phyloP scores from a whole-genome alignment of 495 filamentous ascomycete species.

The Apiosordaria backusii region DNA sequence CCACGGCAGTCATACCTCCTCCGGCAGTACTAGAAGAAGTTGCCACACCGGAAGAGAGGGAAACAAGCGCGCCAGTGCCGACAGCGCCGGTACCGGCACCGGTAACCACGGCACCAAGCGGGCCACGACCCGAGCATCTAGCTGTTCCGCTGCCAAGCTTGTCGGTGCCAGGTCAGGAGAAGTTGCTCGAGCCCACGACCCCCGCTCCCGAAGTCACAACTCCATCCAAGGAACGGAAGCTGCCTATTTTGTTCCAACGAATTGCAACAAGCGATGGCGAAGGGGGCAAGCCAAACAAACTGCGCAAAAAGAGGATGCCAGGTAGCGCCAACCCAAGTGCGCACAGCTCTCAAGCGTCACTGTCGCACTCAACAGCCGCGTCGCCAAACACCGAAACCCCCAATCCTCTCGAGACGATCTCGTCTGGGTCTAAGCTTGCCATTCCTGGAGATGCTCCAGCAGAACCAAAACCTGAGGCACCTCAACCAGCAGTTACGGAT shows the following conservation, averaged over 20 bases:
- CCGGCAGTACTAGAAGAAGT: constrained; percentile 30
- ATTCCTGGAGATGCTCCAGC: constrained; percentile 20
- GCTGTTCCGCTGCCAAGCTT: constrained; percentile 16
- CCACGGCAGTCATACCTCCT: constrained; percentile 14
- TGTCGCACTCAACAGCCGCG: constrained; percentile 47
- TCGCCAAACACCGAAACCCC: constrained; percentile 36
- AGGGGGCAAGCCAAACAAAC: constrained; percentile 73
- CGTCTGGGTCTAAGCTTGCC: constrained; percentile 26
- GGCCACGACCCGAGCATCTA: constrained; percentile 2
- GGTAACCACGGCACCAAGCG: not conserved
- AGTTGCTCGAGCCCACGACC: constrained; percentile 35
- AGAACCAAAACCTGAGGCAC: constrained; percentile 18
- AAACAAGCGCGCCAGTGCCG: constrained; percentile 7
- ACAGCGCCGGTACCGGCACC: constrained; percentile 10
- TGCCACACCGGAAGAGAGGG: constrained; percentile 24
- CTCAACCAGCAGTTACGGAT: not conserved
- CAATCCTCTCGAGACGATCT: constrained; percentile 39
- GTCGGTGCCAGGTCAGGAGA: constrained; percentile 43
- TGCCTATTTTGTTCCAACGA: constrained; percentile 65
- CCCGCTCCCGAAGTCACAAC: constrained; percentile 49
- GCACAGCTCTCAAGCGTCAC: constrained; percentile 76
- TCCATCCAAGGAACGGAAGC: constrained; percentile 65
- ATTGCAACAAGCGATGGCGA: constrained; percentile 60
- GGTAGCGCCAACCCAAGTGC: constrained; percentile 75
- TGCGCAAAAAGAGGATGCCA: constrained; percentile 76